Evolutionary conservation across 2,329 filamentous ascomycete genomes (phyloP).

Genomic region (Diatrype stigma): DNA sequence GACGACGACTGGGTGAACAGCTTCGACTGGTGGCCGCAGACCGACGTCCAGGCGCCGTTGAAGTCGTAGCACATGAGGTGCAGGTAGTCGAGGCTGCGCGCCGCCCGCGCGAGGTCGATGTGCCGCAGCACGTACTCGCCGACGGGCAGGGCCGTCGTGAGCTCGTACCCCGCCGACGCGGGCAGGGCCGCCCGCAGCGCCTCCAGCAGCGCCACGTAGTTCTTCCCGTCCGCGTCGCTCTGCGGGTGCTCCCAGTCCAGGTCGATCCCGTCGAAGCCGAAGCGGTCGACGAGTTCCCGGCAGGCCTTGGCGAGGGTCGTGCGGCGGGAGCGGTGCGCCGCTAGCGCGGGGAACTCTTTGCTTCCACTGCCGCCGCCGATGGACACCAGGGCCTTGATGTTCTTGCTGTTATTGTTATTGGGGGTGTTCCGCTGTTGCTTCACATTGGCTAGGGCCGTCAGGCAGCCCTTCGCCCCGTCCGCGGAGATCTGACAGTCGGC

Average conservation of each 20-base stretch:
- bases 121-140: conserved; percentile 58
- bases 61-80: conserved; percentile 71
- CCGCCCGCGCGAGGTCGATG: conserved; percentile 51
- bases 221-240: conserved; percentile 46
- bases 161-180: conserved; percentile 48
- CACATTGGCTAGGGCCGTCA: conserved; percentile 54
- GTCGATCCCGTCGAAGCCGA: conserved; percentile 61
- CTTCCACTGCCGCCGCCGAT: conserved; percentile 63
- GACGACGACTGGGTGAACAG: conserved; percentile 41
- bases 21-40: conserved; percentile 62
- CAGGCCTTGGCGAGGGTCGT: conserved; percentile 53
- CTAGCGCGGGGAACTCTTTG: conserved; percentile 55
- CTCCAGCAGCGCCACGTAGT: conserved; percentile 54
- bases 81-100: conserved; percentile 53
- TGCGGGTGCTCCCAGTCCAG: conserved; percentile 67
- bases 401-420: conserved; percentile 15
- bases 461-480: conserved; percentile 56
- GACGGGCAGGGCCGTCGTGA: conserved; percentile 60
- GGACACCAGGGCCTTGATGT: conserved; percentile 57
- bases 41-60: conserved; percentile 56
- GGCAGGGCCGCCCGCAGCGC: conserved; percentile 53
- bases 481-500: conserved; percentile 58
- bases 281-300: conserved; percentile 50
- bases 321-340: conserved; percentile 42
- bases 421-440: conserved; percentile 43